phyloP scores from a whole-genome alignment of 306 rosid species.

The Adenanthera pavonina region DNA sequence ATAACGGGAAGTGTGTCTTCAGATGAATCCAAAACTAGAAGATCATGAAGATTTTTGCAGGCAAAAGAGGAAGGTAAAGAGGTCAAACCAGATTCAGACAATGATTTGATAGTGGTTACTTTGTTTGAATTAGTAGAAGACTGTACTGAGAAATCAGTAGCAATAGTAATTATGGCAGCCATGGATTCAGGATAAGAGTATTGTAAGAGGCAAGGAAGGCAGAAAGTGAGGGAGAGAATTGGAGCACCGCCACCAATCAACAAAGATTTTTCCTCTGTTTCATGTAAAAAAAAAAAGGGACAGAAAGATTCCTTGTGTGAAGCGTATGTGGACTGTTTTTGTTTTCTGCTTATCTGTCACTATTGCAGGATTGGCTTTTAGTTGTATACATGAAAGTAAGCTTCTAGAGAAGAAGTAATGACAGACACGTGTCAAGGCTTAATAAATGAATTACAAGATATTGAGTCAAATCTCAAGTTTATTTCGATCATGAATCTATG shows the following conservation, averaged over 20 bases:
- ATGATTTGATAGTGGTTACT: background rate
- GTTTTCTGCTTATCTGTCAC: background rate
- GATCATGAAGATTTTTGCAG: conserved; percentile 20
- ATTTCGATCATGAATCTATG: no score
- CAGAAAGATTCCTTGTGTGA: no score
- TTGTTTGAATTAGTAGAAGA: background rate
- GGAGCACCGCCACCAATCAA: background rate
- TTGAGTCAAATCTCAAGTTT: no score
- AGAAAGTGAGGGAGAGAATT: background rate
- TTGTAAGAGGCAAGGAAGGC: background rate
- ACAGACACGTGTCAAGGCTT: no score
- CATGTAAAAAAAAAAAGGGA: no score
- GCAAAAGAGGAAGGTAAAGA: conserved; percentile 26
- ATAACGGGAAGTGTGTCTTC: conserved; percentile 45
- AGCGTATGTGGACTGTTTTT: background rate
- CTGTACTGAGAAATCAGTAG: conserved; percentile 11
- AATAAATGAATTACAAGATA: no score
- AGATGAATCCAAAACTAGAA: conserved; percentile 4
- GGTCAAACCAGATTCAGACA: conserved; percentile 21
- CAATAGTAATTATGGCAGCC: background rate
- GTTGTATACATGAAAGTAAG: no score
- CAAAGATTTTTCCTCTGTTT: no score
- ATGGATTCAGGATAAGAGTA: background rate
- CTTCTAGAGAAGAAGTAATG: no score
- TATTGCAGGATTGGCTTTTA: background rate